Percentiles rank a stretch among this genome's conserved stretches.
These are phyloP conservation scores for Colletotrichum spinosum DNA, from an alignment of 2,329 filamentous ascomycete genomes.

Conservation along the genomic window DNA sequence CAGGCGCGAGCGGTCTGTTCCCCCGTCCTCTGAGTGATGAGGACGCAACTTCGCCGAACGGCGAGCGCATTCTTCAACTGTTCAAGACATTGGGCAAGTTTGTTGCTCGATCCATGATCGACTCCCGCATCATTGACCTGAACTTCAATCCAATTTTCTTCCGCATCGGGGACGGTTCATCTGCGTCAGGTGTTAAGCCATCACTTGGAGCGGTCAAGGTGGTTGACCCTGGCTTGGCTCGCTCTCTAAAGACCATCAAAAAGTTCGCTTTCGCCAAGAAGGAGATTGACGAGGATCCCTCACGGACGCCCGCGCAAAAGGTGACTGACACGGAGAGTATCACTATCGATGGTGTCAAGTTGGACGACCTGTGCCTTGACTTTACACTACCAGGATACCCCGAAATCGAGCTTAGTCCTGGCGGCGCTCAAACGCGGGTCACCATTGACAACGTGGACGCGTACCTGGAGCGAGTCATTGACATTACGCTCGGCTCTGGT, in stretches of 20 bases:
- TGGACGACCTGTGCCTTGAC: conserved; percentile 92
- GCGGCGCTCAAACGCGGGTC: conserved; percentile 80
- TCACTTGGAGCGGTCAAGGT: conserved; percentile 90
- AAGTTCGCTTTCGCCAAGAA: conserved; percentile 88
- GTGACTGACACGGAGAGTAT: conserved; percentile 76
- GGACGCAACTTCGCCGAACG: conserved; percentile 78
- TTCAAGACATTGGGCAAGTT: conserved; percentile 98
- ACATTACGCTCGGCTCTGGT: conserved; percentile 89
- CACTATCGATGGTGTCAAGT: conserved; percentile 77
- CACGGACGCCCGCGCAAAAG: conserved; percentile 77
- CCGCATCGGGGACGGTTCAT: conserved; percentile 82
- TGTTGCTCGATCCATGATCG: conserved; percentile 96
- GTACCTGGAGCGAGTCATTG: conserved; percentile 90
- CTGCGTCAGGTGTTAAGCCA: conserved; percentile 73
- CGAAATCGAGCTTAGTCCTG: conserved; percentile 81
- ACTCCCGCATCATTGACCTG: conserved; percentile 96
- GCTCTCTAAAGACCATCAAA: conserved; percentile 87
- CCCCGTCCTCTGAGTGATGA: conserved; percentile 89
- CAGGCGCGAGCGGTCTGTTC: conserved; percentile 86
- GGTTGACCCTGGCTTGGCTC: conserved; percentile 87
- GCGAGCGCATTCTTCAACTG: conserved; percentile 87
- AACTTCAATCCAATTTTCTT: conserved; percentile 99
- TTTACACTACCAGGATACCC: conserved; percentile 96
- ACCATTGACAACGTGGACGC: conserved; percentile 91
- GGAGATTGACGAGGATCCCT: conserved; percentile 78